A percentile compares a stretch with the other conserved stretches of the same genome.
Evolutionary conservation across 768 basidiomycete species (phyloP).

Genomic region (Leccinum uliginosum): DNA sequence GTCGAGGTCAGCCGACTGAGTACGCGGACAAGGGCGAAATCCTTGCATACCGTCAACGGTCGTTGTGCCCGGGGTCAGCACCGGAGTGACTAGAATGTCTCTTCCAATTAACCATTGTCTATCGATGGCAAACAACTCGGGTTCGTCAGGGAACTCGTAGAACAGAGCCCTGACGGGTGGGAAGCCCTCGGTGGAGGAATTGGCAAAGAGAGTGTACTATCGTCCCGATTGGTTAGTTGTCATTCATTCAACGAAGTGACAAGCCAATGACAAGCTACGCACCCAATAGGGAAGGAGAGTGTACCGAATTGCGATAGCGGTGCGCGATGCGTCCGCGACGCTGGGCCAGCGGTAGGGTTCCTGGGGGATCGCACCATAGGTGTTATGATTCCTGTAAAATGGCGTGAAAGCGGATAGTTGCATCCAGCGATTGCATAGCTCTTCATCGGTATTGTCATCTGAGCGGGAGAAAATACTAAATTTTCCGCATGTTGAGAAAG

Average conservation of each 20-base stretch:
- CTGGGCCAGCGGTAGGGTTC: slow-evolving; percentile 78
- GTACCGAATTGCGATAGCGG: slow-evolving; percentile 63
- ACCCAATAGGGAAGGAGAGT: slow-evolving; percentile 75
- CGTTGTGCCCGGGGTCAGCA: slow-evolving; percentile 60
- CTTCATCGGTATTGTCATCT: slow-evolving; percentile 64
- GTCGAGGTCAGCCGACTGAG: neutral
- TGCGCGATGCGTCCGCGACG: slow-evolving; percentile 69
- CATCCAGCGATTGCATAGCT: slow-evolving; percentile 84
- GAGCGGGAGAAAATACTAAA: slow-evolving; percentile 1
- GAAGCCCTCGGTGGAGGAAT: slow-evolving; percentile 54
- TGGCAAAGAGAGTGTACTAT: slow-evolving; percentile 69
- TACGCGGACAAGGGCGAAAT: neutral
- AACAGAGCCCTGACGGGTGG: slow-evolving; percentile 73
- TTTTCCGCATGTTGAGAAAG: neutral
- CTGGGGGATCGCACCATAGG: slow-evolving; percentile 59
- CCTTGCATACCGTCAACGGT: slow-evolving; percentile 54
- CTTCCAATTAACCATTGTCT: slow-evolving; percentile 68
- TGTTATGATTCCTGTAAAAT: slow-evolving; percentile 76
- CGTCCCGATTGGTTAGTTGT: slow-evolving; percentile 24
- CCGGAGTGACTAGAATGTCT: slow-evolving; percentile 71
- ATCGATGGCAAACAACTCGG: slow-evolving; percentile 56
- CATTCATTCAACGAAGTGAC: neutral
- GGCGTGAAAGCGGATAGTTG: slow-evolving; percentile 72
- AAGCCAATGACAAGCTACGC: slow-evolving; percentile 16
- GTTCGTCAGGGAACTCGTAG: slow-evolving; percentile 71